phyloP scores from a whole-genome alignment of 2,329 filamentous ascomycete genomes.

The Aspergillus tanneri region DNA sequence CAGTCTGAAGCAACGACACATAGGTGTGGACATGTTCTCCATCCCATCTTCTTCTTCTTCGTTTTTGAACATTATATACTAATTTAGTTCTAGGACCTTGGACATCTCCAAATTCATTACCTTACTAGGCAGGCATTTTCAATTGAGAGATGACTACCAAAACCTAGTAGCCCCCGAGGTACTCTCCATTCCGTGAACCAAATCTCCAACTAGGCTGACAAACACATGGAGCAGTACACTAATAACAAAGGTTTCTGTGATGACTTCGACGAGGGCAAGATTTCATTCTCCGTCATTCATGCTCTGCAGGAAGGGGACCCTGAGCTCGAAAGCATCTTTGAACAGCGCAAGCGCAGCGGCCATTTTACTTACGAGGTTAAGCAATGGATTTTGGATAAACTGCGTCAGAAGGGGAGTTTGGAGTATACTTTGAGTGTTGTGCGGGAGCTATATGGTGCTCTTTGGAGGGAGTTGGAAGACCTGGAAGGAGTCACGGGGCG shows the following conservation, averaged over 20 bases:
- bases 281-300: not conserved
- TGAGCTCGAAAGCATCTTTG: not conserved
- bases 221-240: too few relatives aligned
- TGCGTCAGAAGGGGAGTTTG: not conserved
- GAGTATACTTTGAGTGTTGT: not conserved
- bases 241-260: not conserved
- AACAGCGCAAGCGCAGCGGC: not conserved
- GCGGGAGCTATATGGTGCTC: not conserved
- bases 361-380: not conserved
- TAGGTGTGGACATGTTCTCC: not conserved
- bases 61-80: too few relatives aligned
- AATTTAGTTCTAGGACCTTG: not conserved
- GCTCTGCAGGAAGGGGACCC: not conserved
- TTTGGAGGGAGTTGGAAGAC: not conserved
- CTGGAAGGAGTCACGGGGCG: not conserved
- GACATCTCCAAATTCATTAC: not conserved
- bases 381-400: not conserved
- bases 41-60: too few relatives aligned
- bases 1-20: not conserved
- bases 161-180: not conserved
- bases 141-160: not conserved
- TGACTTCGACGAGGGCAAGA: not conserved
- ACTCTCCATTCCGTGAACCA: not conserved
- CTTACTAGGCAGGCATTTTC: not conserved
- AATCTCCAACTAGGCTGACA: too few relatives aligned